A percentile compares a stretch with the other conserved stretches of the same genome.
Evolutionary conservation across 495 filamentous ascomycete genomes (phyloP).

Genomic region (Lasiosphaeriaceae sp.): DNA sequence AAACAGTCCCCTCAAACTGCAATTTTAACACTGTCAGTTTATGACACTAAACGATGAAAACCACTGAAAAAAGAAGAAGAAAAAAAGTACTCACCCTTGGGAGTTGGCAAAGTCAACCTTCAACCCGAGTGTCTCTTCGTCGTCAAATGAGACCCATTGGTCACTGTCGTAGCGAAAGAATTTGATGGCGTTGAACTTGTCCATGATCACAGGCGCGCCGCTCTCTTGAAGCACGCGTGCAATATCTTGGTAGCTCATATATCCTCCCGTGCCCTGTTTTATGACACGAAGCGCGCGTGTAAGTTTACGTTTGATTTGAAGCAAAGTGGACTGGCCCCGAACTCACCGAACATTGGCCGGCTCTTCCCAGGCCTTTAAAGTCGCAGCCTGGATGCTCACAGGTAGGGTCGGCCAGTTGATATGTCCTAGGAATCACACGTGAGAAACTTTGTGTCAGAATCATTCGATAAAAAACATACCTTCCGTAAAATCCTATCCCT

Average conservation of each 20-base stretch:
- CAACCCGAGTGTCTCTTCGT: slow-evolving; percentile 34
- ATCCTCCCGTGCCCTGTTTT: too few relatives aligned
- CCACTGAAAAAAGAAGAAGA: too few relatives aligned
- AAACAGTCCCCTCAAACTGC: slow-evolving; percentile 20
- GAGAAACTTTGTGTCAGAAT: too few relatives aligned
- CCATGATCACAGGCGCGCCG: not conserved
- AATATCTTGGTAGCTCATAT: too few relatives aligned
- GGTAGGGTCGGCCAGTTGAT: slow-evolving; percentile 17
- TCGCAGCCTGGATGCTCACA: slow-evolving; percentile 26
- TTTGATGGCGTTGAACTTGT: slow-evolving; percentile 34
- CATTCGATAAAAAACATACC: slow-evolving; percentile 19
- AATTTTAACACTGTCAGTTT: too few relatives aligned
- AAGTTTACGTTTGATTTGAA: too few relatives aligned
- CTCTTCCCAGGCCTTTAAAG: slow-evolving; percentile 22
- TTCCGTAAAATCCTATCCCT: slow-evolving; percentile 54
- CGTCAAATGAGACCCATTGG: slow-evolving; percentile 50
- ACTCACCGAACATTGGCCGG: slow-evolving; percentile 21
- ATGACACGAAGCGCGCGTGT: too few relatives aligned
- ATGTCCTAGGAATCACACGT: slow-evolving; percentile 6
- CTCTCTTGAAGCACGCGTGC: too few relatives aligned
- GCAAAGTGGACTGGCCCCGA: too few relatives aligned
- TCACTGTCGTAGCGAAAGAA: slow-evolving; percentile 34
- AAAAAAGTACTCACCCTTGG: not conserved
- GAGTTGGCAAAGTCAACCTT: slow-evolving; percentile 42
- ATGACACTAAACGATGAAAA: too few relatives aligned